Evolutionary conservation across 2,329 filamentous ascomycete species (phyloP).

Genomic region (Chrysoporthe austroafricana): DNA sequence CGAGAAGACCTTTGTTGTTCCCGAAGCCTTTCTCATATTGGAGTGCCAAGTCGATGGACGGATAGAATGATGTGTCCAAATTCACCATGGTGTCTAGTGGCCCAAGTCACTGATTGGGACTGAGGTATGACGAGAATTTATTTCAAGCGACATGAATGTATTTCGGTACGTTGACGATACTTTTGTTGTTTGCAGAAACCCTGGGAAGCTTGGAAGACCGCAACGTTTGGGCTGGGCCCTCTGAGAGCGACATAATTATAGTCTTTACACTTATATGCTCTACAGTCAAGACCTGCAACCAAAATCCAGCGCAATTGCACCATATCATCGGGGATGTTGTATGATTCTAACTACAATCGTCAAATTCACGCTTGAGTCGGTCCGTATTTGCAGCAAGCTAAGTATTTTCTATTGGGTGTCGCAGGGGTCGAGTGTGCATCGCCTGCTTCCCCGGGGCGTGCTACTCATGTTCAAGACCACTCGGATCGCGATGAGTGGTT

Average conservation of each 20-base stretch:
- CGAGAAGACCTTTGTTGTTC: slow-evolving; percentile 7
- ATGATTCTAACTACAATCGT: slow-evolving; percentile 1
- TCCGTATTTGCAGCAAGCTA: slow-evolving; percentile 13
- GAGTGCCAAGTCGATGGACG: slow-evolving; percentile 12
- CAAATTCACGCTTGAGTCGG: neutral
- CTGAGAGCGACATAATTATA: neutral
- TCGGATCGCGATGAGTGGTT: neutral
- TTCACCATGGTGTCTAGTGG: slow-evolving; percentile 1
- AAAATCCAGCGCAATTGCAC: slow-evolving; percentile 9
- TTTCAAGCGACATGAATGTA: neutral
- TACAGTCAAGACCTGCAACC: neutral
- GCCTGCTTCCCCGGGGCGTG: neutral
- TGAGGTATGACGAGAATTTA: neutral
- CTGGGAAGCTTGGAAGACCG: neutral
- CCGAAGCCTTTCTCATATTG: slow-evolving; percentile 17
- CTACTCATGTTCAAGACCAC: neutral
- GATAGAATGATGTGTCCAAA: slow-evolving; percentile 16
- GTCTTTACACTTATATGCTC: slow-evolving; percentile 1
- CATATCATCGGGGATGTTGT: slow-evolving; percentile 6
- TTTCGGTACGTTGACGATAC: neutral
- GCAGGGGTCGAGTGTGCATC: slow-evolving; percentile 2
- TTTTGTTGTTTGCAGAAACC: neutral
- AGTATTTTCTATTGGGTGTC: slow-evolving; percentile 3
- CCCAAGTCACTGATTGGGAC: neutral
- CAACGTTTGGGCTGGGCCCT: neutral